Evolutionary conservation across 768 basidiomycete species (phyloP).

Genomic region (Nidula microcarpa): DNA sequence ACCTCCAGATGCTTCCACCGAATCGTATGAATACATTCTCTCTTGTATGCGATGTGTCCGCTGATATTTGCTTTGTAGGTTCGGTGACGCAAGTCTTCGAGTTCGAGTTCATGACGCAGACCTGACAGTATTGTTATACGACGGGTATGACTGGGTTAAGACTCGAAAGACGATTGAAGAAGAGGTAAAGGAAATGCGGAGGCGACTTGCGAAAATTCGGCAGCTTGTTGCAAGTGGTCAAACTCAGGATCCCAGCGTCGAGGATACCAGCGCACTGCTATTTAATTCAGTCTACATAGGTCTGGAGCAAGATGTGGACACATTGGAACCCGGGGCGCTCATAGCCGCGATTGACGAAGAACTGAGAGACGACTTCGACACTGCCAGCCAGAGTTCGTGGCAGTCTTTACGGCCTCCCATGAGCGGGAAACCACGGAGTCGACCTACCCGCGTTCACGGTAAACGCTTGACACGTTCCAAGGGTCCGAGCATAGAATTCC

Average conservation of each 20-base stretch:
- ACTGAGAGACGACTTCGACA: conserved; percentile 72
- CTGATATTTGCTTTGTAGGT: conserved; percentile 17
- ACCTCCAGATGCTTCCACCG: conserved; percentile 49
- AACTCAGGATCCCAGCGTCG: conserved; percentile 70
- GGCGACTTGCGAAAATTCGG: conserved; percentile 81
- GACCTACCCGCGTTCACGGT: conserved; percentile 42
- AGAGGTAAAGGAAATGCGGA: conserved; percentile 84
- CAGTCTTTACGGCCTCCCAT: conserved; percentile 67
- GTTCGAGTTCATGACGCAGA: conserved; percentile 60
- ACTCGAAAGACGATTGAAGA: conserved; percentile 88
- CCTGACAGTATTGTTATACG: conserved; percentile 73
- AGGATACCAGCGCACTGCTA: conserved; percentile 70
- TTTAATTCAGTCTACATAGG: conserved; percentile 97
- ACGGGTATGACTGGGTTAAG: conserved; percentile 90
- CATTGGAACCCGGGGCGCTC: conserved; percentile 70
- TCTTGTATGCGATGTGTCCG: not conserved
- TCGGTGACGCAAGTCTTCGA: conserved; percentile 44
- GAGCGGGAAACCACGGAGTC: conserved; percentile 37
- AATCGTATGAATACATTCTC: conserved; percentile 40
- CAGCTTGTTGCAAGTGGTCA: conserved; percentile 93
- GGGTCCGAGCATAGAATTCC: conserved; percentile 81
- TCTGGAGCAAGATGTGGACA: conserved; percentile 72
- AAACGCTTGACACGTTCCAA: conserved; percentile 71
- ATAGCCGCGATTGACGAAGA: conserved; percentile 94
- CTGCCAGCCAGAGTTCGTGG: conserved; percentile 83